Evolutionary conservation across 163 green algal species (phyloP).

Genomic region (Scenedesmus sp.): DNA sequence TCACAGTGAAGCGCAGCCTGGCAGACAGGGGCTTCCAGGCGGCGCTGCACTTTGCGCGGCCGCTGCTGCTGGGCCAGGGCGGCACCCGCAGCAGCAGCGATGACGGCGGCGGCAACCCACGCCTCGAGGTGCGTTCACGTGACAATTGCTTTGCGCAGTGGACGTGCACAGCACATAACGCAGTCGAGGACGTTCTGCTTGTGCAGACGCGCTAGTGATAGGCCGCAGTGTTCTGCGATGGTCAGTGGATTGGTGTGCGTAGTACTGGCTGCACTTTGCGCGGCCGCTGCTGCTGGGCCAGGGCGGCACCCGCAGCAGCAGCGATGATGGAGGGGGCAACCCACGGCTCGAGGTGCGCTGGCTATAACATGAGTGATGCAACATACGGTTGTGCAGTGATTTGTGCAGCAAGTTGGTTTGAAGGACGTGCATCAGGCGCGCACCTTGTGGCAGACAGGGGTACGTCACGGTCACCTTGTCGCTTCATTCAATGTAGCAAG

Average conservation of each 20-base stretch:
- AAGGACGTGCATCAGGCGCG: neutral
- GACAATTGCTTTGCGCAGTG: neutral
- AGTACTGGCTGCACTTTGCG: conserved; percentile 13
- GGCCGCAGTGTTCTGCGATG: neutral
- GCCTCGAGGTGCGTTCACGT: conserved; percentile 6
- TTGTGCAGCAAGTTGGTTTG: neutral
- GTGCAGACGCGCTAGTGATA: neutral
- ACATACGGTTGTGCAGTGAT: neutral
- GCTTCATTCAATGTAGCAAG: neutral
- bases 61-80: neutral
- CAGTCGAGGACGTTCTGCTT: too few species aligned
- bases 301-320: neutral
- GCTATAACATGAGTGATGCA: neutral
- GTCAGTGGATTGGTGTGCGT: neutral
- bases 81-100: neutral
- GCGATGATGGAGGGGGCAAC: neutral
- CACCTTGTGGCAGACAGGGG: too few species aligned
- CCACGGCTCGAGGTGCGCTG: neutral
- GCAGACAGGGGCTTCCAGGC: conserved; percentile 44
- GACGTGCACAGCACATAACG: too few species aligned
- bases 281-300: neutral
- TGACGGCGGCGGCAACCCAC: neutral
- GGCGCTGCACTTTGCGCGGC: conserved; percentile 35
- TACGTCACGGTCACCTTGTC: too few species aligned
- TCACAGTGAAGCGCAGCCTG: conserved; percentile 39